These are phyloP conservation scores for Pythium monospermum DNA, from an alignment of 352 stramenopile genomes.

Conservation along the genomic window DNA sequence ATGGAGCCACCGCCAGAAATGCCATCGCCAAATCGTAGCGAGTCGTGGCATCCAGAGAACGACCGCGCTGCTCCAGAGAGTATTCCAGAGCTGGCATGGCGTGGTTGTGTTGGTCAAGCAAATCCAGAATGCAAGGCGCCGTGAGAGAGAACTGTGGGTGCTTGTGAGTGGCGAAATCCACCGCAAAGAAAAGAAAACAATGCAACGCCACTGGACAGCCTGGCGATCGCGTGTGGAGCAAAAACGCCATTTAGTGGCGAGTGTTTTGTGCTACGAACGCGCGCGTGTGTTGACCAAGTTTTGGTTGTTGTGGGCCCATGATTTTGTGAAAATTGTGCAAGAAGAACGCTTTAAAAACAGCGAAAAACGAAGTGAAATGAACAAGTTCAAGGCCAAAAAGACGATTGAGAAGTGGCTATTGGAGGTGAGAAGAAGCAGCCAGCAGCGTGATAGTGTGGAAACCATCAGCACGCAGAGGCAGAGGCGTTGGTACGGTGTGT, in stretches of 20 bases:
- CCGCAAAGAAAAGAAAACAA: constrained; percentile 30
- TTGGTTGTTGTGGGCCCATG: constrained; percentile 56
- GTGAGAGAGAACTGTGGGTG: constrained; percentile 50
- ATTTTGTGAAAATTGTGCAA: constrained; percentile 22
- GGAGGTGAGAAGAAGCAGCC: too few relatives aligned
- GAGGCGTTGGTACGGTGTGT: too few relatives aligned
- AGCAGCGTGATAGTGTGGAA: too few relatives aligned
- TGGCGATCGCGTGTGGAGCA: constrained; percentile 38
- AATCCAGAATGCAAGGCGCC: constrained; percentile 37
- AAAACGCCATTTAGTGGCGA: constrained; percentile 37
- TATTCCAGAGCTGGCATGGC: constrained; percentile 36
- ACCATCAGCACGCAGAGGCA: too few relatives aligned
- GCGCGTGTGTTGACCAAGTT: constrained; percentile 53
- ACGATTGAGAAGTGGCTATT: too few relatives aligned
- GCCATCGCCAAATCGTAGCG: constrained; percentile 3
- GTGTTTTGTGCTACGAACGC: constrained; percentile 38
- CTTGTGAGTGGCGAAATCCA: constrained; percentile 53
- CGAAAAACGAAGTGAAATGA: too few relatives aligned
- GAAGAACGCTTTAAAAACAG: background rate
- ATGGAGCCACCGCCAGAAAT: constrained; percentile 11
- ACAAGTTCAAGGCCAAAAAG: too few relatives aligned
- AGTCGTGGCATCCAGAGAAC: too few relatives aligned
- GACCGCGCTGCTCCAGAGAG: background rate
- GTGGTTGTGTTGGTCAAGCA: constrained; percentile 37
- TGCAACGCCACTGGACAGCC: constrained; percentile 40